phyloP scores from a whole-genome alignment of 2,329 filamentous ascomycete species.

The Paracoccidioides brasiliensis region DNA sequence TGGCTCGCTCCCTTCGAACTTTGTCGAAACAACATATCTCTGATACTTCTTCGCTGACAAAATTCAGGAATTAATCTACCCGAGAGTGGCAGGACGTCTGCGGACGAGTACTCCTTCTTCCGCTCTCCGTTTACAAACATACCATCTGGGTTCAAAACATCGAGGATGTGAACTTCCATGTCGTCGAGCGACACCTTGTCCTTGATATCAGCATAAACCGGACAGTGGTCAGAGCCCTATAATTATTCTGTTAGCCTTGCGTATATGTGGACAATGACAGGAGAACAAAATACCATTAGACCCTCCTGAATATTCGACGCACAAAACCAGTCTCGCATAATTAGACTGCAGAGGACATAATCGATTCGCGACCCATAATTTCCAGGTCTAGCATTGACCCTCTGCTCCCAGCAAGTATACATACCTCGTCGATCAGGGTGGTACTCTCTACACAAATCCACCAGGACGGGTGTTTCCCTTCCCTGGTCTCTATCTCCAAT shows the following conservation, averaged over 20 bases:
- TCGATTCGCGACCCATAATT: slow-evolving; percentile 92
- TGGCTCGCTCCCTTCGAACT: background rate
- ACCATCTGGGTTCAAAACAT: slow-evolving; percentile 65
- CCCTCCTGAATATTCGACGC: slow-evolving; percentile 84
- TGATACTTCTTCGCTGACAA: slow-evolving; percentile 68
- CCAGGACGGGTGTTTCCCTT: slow-evolving; percentile 58
- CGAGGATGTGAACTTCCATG: slow-evolving; percentile 43
- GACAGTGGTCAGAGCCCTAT: slow-evolving; percentile 86
- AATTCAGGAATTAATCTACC: slow-evolving; percentile 81
- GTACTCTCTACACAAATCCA: slow-evolving; percentile 72
- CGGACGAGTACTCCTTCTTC: slow-evolving; percentile 51
- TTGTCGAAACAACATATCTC: slow-evolving; percentile 73
- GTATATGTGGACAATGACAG: slow-evolving; percentile 8
- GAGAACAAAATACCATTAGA: slow-evolving; percentile 43
- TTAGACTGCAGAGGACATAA: slow-evolving; percentile 72
- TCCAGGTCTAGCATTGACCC: slow-evolving; percentile 85
- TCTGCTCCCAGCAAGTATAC: slow-evolving; percentile 97
- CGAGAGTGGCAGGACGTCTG: slow-evolving; percentile 59
- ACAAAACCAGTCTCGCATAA: slow-evolving; percentile 67
- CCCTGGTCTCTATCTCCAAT: slow-evolving; percentile 51
- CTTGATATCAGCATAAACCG: slow-evolving; percentile 66
- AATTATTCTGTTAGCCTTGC: slow-evolving; percentile 5
- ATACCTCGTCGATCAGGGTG: slow-evolving; percentile 71
- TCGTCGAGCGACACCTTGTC: slow-evolving; percentile 45
- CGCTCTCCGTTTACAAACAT: slow-evolving; percentile 57